Evolutionary conservation across 495 filamentous ascomycete genomes (phyloP).

Genomic region (Penicillium coprophilum): DNA sequence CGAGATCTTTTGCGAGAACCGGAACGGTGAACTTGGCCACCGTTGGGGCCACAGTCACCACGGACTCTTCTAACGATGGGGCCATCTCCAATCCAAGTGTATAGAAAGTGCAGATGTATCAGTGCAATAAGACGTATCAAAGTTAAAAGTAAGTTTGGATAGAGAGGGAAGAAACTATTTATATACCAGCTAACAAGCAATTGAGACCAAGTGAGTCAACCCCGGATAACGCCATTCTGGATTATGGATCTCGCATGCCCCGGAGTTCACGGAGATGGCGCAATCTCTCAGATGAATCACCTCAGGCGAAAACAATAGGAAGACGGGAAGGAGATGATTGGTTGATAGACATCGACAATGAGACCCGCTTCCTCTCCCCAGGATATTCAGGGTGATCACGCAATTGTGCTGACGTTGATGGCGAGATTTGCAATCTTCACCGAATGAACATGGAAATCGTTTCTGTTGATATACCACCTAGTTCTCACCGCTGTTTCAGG

Average conservation of each 20-base stretch:
- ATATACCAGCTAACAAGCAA: conserved; percentile 8
- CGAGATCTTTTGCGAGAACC: conserved; percentile 21
- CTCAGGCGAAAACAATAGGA: conserved; percentile 10
- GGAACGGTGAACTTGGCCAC: conserved; percentile 15
- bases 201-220: conserved; percentile 22
- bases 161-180: not conserved
- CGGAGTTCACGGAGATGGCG: conserved; percentile 30
- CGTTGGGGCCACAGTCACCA: conserved; percentile 11
- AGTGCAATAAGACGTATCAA: not conserved
- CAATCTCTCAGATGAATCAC: conserved; percentile 34
- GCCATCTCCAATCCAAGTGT: conserved; percentile 27
- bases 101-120: not conserved
- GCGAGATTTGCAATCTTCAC: conserved; percentile 24
- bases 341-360: conserved; percentile 3
- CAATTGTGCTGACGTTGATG: conserved; percentile 30
- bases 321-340: not conserved
- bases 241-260: conserved; percentile 20
- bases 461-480: not conserved
- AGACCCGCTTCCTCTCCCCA: conserved; percentile 7
- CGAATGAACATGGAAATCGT: conserved; percentile 8
- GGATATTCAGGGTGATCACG: conserved; percentile 20
- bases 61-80: conserved; percentile 35
- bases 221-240: conserved; percentile 15
- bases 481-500: conserved; percentile 22
- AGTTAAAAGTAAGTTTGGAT: conserved; percentile 18